Base-by-base conservation (phyloP, 345 rosid species). In the Dipteronia sinensis region DNA sequence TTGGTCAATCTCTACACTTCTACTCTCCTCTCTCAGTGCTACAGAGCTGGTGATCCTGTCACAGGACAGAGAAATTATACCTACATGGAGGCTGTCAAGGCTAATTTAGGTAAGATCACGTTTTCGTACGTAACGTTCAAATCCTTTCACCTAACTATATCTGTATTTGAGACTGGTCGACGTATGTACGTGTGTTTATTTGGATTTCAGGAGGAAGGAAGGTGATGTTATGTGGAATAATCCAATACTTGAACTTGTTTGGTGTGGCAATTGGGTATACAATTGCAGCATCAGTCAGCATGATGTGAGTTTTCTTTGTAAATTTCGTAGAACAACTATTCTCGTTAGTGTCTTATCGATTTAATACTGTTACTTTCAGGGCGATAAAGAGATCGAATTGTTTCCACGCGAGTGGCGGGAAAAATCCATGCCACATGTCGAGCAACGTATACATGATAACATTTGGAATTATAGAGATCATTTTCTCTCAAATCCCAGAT, bases 381-480 rank as follows among this genome's bases (percentile, higher is more conserved):
- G 97, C 97, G 9, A 85, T 88, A 63, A 90, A 92, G 87, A 90
- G 97, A 85, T 88, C 97, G 1, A 89, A 92, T 80, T 92, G 98
- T 77, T 93, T 92, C 78, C 93, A 92, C 75, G 78, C 81, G 46
- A 93, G 90, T 29, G 85, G 83, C 8, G 92, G 92, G 61, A 89
- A 79, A 63, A 87, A 92, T 85, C 89, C 95, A 22, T 92, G 98
- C 74, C 91, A 84, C 71, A 87, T 91, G 92, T 89, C 91, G 22
- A 88, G 96, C 83, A 93, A 86, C 53, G 90, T 85, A 61, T 93
- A 87, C 74, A 91, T 93, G 97, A 88, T 89, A 70, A 80, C 93
- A 73, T 93, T 93, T 72, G 97, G 97, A 49, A 77, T 89, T n/a
- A 78, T 74, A 10, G 89, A 93, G 81, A 78, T 91, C n/a, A n/a